phyloP scores from a whole-genome alignment of 768 basidiomycete species.

The Agrocybe chaxingu region DNA sequence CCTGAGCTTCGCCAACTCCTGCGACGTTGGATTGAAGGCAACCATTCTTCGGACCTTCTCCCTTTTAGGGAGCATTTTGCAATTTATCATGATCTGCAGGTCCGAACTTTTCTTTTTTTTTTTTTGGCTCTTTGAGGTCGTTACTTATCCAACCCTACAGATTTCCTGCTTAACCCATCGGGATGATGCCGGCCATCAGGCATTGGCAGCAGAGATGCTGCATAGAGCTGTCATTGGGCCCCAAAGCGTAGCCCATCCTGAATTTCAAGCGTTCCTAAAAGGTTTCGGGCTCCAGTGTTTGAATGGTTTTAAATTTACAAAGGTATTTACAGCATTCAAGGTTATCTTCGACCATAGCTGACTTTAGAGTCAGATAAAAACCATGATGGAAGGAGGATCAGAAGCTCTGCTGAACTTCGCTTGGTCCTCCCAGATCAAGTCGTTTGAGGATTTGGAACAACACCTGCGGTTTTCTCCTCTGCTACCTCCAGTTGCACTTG shows the following conservation, averaged over 20 bases:
- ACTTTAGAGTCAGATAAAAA: background rate
- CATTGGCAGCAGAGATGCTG: background rate
- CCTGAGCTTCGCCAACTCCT: too few relatives aligned
- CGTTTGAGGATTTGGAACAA: background rate
- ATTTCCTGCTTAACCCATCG: too few relatives aligned
- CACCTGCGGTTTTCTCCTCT: background rate
- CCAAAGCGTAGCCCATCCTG: background rate
- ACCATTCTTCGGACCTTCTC: too few relatives aligned
- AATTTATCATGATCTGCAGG: too few relatives aligned
- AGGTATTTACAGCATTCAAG: background rate
- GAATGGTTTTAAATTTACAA: background rate
- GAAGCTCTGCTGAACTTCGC: background rate
- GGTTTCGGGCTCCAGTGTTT: background rate
- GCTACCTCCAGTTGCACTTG: background rate
- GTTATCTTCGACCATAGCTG: background rate
- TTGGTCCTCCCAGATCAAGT: background rate
- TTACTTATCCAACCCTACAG: too few relatives aligned
- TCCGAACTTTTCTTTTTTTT: too few relatives aligned
- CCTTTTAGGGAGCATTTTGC: too few relatives aligned
- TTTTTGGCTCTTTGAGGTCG: too few relatives aligned
- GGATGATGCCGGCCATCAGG: too few relatives aligned
- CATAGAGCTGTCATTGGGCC: background rate
- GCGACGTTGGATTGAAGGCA: too few relatives aligned
- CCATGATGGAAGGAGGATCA: background rate
- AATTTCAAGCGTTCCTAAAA: background rate